Conservation (phyloP, 306 rosid genomes). For the Pterocarpus santalinus region DNA sequence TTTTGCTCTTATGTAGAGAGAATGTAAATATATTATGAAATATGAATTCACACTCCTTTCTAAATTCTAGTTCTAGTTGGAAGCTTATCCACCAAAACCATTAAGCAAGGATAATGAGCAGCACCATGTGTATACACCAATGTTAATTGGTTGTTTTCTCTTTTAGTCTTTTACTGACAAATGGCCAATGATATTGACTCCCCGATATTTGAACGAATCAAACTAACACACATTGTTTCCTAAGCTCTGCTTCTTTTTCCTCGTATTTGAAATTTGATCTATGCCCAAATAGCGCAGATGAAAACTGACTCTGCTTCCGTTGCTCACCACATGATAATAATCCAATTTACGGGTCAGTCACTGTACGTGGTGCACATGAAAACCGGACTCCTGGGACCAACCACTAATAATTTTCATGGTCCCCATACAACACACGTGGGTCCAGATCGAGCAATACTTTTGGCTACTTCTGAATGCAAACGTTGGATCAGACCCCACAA, state of each 20-base stretch:
- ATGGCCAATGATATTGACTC: neutral
- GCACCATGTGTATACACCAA: neutral
- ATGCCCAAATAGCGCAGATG: neutral
- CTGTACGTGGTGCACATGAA: neutral
- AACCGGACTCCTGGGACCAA: slow-evolving; percentile 1
- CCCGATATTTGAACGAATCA: neutral
- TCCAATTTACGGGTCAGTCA: neutral
- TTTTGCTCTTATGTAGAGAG: neutral
- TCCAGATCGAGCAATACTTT: neutral
- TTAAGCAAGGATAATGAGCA: neutral
- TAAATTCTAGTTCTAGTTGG: neutral
- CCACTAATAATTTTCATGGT: slow-evolving; percentile 2
- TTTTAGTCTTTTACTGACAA: neutral
- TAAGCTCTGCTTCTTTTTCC: no score
- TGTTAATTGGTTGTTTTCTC: neutral
- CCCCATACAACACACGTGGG: neutral
- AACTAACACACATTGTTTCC: neutral
- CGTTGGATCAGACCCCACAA: neutral
- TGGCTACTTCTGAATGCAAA: neutral
- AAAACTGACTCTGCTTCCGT: neutral
- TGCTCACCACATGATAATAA: slow-evolving; percentile 14
- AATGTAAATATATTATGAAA: neutral
- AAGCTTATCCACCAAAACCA: neutral
- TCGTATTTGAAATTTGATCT: no score
- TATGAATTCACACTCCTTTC: no score